Evolutionary conservation across 1,284 basidiomycete species (phyloP).

Genomic region (Sporisorium scitamineum): DNA sequence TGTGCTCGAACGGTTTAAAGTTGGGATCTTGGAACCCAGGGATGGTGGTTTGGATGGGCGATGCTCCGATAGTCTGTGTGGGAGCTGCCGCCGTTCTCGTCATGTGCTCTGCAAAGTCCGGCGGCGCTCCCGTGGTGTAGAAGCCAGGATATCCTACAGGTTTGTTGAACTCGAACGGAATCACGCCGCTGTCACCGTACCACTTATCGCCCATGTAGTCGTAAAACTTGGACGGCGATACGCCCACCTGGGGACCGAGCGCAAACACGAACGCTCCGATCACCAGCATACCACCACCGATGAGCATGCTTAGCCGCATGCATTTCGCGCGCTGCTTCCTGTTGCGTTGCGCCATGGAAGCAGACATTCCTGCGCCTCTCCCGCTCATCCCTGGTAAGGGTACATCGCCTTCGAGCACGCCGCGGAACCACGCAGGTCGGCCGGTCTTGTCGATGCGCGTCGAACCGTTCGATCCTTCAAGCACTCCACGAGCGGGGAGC

Average conservation of each 20-base stretch:
- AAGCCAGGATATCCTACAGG: slow-evolving; percentile 63
- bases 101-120: slow-evolving; percentile 63
- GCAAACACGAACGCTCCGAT: slow-evolving; percentile 57
- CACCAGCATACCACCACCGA: slow-evolving; percentile 37
- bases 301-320: slow-evolving; percentile 25
- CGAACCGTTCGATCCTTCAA: slow-evolving; percentile 41
- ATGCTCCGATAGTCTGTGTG: slow-evolving; percentile 49
- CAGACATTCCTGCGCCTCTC: slow-evolving; percentile 40
- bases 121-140: slow-evolving; percentile 54
- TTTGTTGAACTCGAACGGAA: slow-evolving; percentile 57
- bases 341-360: slow-evolving; percentile 29
- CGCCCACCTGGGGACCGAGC: slow-evolving; percentile 46
- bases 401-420: slow-evolving; percentile 36
- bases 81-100: slow-evolving; percentile 38
- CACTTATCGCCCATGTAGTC: slow-evolving; percentile 52
- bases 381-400: slow-evolving; percentile 24
- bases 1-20: slow-evolving; percentile 65
- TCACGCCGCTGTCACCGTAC: slow-evolving; percentile 40
- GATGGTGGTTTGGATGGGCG: slow-evolving; percentile 61
- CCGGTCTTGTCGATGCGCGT: slow-evolving; percentile 59
- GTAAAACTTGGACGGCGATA: slow-evolving; percentile 27
- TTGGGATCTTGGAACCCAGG: slow-evolving; percentile 46
- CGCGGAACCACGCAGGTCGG: slow-evolving; percentile 56
- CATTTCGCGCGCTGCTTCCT: slow-evolving; percentile 30
- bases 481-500: slow-evolving; percentile 34